Evolutionary conservation across 164 flowering plant genomes (phyloP).

Genomic region (Berberis vulgaris): DNA sequence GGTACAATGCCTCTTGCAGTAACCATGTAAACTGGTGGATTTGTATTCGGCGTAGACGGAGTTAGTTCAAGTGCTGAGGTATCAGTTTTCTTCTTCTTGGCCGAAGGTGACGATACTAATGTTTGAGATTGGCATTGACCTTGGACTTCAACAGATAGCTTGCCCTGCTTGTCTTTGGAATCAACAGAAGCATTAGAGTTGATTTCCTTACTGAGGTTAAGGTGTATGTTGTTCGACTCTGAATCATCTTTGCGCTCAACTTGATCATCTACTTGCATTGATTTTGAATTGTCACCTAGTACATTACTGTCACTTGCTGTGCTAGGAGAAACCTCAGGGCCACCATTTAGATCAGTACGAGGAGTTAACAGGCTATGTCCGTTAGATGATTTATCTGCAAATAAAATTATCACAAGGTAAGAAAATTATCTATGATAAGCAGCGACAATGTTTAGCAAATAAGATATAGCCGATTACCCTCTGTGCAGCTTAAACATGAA

Average conservation of each 20-base stretch:
- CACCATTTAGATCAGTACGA: constrained; percentile 30
- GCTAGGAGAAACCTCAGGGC: constrained; percentile 34
- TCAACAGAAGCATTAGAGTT: constrained; percentile 25
- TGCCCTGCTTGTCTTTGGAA: constrained; percentile 24
- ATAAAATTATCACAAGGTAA: constrained; percentile 17
- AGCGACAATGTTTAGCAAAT: constrained; percentile 1
- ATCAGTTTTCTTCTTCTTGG: constrained; percentile 23
- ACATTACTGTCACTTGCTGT: constrained; percentile 31
- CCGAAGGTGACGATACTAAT: constrained; percentile 21
- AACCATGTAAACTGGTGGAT: constrained; percentile 19
- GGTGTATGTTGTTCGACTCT: constrained; percentile 11
- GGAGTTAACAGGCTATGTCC: constrained; percentile 26
- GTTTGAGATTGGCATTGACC: constrained; percentile 20
- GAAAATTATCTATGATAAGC: background rate
- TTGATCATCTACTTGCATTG: constrained; percentile 23
- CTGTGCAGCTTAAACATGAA: constrained; percentile 27
- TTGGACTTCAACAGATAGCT: constrained; percentile 11
- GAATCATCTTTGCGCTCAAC: constrained; percentile 46
- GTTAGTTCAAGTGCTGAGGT: constrained; percentile 37
- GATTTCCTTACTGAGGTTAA: background rate
- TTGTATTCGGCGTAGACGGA: constrained; percentile 15
- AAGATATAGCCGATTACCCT: constrained; percentile 29
- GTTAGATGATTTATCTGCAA: constrained; percentile 29
- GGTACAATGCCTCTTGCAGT: constrained; percentile 23
- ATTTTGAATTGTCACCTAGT: constrained; percentile 24